Conservation (phyloP, 179 eudicot species). For the Patellifolia procumbens region DNA sequence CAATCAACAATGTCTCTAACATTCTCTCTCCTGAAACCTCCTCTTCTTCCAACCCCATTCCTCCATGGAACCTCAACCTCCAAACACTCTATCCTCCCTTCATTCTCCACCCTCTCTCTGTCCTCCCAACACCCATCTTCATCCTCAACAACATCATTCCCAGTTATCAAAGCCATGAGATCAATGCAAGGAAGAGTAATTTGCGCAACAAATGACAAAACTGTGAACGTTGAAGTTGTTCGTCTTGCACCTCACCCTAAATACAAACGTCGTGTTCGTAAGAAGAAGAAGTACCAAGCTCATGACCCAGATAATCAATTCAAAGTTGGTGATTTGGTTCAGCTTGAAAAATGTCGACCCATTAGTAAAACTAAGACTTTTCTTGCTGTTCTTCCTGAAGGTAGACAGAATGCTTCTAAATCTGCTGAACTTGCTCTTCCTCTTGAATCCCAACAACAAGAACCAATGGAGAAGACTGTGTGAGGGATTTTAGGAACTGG, state of each 20-base stretch:
- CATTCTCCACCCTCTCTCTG: conserved; percentile 39
- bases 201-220: conserved; percentile 75
- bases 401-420: conserved; percentile 7
- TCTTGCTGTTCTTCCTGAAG: conserved; percentile 51
- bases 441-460: conserved; percentile 44
- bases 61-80: conserved; percentile 51
- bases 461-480: conserved; percentile 19
- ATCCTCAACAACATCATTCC: conserved; percentile 29
- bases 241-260: conserved; percentile 91
- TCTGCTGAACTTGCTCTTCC: conserved; percentile 56
- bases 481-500: background rate
- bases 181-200: conserved; percentile 68
- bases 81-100: conserved; percentile 26
- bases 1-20: conserved; percentile 48
- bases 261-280: conserved; percentile 74
- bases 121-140: conserved; percentile 22
- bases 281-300: conserved; percentile 88
- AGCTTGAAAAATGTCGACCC: conserved; percentile 76
- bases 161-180: conserved; percentile 64
- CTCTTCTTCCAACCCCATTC: conserved; percentile 49
- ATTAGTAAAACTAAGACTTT: conserved; percentile 77
- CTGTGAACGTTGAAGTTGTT: conserved; percentile 73
- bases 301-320: conserved; percentile 83
- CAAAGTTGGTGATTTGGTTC: conserved; percentile 55
- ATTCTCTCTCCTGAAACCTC: conserved; percentile 49